These are phyloP conservation scores for Colletotrichum eremochloae DNA, from an alignment of 2,329 filamentous ascomycete species.

Conservation along the genomic window DNA sequence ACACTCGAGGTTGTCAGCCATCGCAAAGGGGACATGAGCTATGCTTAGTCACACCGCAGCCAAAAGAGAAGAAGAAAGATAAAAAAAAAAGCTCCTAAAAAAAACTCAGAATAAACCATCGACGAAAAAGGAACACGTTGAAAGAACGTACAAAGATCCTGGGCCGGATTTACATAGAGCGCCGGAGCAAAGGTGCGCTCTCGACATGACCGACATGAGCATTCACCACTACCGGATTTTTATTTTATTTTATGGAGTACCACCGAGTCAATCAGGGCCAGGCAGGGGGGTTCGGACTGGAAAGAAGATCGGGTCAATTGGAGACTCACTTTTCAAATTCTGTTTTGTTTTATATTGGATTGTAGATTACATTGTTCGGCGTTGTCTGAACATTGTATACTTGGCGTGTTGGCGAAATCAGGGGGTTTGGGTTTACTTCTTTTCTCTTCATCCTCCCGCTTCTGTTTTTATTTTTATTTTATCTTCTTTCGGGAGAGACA, in stretches of 20 bases:
- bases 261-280: neutral
- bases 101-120: neutral
- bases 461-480: neutral
- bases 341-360: neutral
- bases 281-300: neutral
- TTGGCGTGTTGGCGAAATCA: slow-evolving; percentile 1
- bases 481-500: neutral
- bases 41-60: slow-evolving; percentile 41
- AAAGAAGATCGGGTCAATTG: neutral
- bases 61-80: neutral
- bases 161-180: slow-evolving; percentile 5
- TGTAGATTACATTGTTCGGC: slow-evolving; percentile 2
- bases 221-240: slow-evolving; percentile 20
- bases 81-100: neutral
- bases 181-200: neutral
- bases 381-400: neutral
- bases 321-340: neutral
- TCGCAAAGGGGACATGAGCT: slow-evolving; percentile 51
- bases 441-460: neutral
- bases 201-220: slow-evolving; percentile 36
- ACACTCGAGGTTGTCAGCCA: slow-evolving; percentile 58
- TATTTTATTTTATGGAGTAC: neutral
- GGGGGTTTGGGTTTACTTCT: neutral
- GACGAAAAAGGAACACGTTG: neutral
- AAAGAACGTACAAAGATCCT: slow-evolving; percentile 5